A percentile compares a stretch with the other conserved stretches of the same genome.
phyloP scores from a whole-genome alignment of 78 protist genomes.

The Dictyostelium intermedium region DNA sequence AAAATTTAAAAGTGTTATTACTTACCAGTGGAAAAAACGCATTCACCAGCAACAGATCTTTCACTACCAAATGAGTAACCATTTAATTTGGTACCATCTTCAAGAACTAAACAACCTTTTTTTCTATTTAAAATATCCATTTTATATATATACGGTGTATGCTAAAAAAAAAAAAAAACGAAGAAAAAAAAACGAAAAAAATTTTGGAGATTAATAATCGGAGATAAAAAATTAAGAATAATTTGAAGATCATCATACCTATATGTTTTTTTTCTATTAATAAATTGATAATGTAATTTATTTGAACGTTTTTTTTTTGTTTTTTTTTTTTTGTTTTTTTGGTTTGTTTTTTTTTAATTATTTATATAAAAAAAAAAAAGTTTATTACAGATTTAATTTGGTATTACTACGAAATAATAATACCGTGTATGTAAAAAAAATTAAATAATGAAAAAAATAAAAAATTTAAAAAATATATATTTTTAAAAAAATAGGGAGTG shows the following conservation, averaged over 20 bases:
- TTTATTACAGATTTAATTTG: neutral
- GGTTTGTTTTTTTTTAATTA: too few species aligned
- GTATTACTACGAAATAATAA: neutral
- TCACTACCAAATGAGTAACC: constrained; percentile 95
- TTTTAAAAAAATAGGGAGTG: neutral
- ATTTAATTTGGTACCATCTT: constrained; percentile 91
- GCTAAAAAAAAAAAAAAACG: neutral
- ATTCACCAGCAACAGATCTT: constrained; percentile 89
- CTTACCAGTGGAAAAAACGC: constrained; percentile 94
- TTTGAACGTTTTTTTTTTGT: neutral
- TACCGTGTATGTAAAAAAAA: neutral
- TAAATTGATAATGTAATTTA: neutral
- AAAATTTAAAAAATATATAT: neutral
- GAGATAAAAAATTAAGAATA: neutral
- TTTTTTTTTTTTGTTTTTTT: neutral
- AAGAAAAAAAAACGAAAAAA: neutral
- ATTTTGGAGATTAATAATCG: neutral
- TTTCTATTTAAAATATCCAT: constrained; percentile 57
- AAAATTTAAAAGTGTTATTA: too few species aligned
- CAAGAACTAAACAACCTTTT: constrained; percentile 86
- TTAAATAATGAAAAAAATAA: neutral
- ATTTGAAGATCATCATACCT: neutral
- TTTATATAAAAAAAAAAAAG: neutral
- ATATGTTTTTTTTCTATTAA: neutral
- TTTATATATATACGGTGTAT: neutral